These are phyloP conservation scores for Saccharomycopsis sp. DNA, from an alignment of 805 yeast genomes.

Conservation along the genomic window DNA sequence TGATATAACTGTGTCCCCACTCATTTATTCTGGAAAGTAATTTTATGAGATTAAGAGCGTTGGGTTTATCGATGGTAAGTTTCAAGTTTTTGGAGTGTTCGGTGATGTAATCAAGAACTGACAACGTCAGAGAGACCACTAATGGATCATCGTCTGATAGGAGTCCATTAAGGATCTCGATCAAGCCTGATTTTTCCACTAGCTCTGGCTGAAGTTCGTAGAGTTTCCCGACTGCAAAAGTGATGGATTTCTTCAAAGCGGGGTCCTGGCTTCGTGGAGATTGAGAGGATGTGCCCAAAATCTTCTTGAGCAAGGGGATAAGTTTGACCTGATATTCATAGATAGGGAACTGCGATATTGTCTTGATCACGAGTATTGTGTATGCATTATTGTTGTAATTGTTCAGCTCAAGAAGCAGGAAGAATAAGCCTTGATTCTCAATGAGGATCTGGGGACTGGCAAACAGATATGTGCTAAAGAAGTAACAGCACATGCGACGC, in stretches of 20 bases:
- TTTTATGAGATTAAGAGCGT: slow-evolving; percentile 38
- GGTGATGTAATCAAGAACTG: slow-evolving; percentile 58
- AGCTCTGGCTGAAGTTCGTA: slow-evolving; percentile 47
- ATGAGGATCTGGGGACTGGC: slow-evolving; percentile 49
- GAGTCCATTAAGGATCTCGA: slow-evolving; percentile 43
- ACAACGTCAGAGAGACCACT: slow-evolving; percentile 67
- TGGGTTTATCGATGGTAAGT: slow-evolving; percentile 45
- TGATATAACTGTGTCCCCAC: slow-evolving; percentile 68
- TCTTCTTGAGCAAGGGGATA: slow-evolving; percentile 28
- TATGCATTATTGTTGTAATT: slow-evolving; percentile 41
- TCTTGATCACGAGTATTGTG: slow-evolving; percentile 56
- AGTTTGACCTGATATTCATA: slow-evolving; percentile 39
- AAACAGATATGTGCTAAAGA: slow-evolving; percentile 52
- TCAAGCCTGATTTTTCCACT: slow-evolving; percentile 38
- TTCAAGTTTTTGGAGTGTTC: slow-evolving; percentile 46
- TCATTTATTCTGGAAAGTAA: slow-evolving; percentile 35
- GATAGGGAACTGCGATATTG: slow-evolving; percentile 53
- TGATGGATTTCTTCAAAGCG: slow-evolving; percentile 62
- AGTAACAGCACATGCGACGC: slow-evolving; percentile 66
- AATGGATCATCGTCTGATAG: slow-evolving; percentile 51
- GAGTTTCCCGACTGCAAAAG: slow-evolving; percentile 59
- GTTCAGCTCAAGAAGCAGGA: slow-evolving; percentile 34
- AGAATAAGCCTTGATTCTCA: slow-evolving; percentile 49
- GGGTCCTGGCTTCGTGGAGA: slow-evolving; percentile 44
- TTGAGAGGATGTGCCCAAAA: slow-evolving; percentile 23